Base-by-base conservation (phyloP, 495 filamentous ascomycete genomes). In the Aspergillus egyptiacus region DNA sequence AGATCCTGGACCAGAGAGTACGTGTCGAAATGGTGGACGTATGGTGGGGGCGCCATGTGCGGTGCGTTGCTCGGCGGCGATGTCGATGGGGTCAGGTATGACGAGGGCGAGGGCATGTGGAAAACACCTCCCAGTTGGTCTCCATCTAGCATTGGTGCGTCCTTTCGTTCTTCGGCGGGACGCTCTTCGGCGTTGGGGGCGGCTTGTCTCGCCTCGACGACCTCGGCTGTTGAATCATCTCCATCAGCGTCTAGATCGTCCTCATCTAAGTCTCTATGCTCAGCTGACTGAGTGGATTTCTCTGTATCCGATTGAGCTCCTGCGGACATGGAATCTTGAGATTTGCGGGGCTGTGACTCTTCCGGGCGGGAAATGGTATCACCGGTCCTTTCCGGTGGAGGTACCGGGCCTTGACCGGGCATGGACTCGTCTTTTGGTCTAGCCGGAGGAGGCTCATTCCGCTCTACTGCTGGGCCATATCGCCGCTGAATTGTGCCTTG, bases 1-100 rank as follows among this genome's bases (percentile, higher is more conserved):
- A 98, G 80, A 54, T 86, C 77, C 37, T 83, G 82, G 4, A 96
- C 93, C 1, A 96, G 76, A 3, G 80, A 81, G 59, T 90, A 97
- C 14, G 85, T 95, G 68, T 98, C 93, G 65, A 98, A 98, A 70
- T 96, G 89, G 70, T 98, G 93, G 10, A 95, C 80, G 63, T 95
- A 91, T 2, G 80, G 86, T 13, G 86, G 78, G 0, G 87, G 79
- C 6, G 80, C 71, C 24, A 96, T 57, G 54, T 87, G 81, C 36
- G 83, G 83, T 14, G 77, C 79, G 53, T 77, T 19, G 20, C 17
- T 78, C 9, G 72, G 37, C 18, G 31, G 43, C 11, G 32, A 57
- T 33, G 77, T 62, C 52, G 75, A 59, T 39, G 55, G 61, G 0
- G 64, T 55, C 4, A 69, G 51, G 25, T 57, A 58, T 0, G 63